Evolutionary conservation across 805 yeast genomes (phyloP).

Genomic region (Candida loeiensis): DNA sequence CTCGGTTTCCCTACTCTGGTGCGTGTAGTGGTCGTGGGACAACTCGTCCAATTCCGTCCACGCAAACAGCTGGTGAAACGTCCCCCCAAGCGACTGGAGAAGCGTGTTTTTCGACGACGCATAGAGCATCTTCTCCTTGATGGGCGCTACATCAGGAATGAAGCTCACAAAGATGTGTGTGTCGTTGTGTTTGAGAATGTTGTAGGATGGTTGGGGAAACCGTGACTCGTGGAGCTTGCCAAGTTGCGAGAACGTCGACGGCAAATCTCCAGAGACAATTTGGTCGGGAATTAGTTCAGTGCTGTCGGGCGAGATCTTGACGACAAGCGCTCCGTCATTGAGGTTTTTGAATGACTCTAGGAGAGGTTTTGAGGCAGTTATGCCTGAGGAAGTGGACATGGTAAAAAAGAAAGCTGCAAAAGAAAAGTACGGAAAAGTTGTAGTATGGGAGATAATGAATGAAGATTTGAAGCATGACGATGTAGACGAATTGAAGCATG

Average conservation of each 20-base stretch:
- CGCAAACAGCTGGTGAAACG: slow-evolving; percentile 43
- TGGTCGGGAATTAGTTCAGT: slow-evolving; percentile 29
- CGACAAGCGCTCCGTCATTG: slow-evolving; percentile 22
- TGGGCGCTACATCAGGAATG: slow-evolving; percentile 83
- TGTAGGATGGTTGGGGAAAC: slow-evolving; percentile 37
- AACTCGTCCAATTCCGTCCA: slow-evolving; percentile 59
- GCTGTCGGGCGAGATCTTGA: slow-evolving; percentile 31
- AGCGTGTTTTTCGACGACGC: slow-evolving; percentile 85
- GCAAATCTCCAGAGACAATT: slow-evolving; percentile 12
- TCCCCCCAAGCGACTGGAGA: slow-evolving; percentile 68
- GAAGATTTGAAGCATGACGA: too few relatives aligned
- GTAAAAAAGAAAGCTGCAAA: neutral
- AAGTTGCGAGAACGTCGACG: slow-evolving; percentile 19
- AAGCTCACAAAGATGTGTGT: slow-evolving; percentile 64
- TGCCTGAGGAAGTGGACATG: slow-evolving; percentile 46
- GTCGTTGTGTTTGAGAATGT: slow-evolving; percentile 20
- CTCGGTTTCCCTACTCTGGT: slow-evolving; percentile 19
- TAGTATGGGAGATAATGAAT: too few relatives aligned
- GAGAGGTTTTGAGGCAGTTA: slow-evolving; percentile 39
- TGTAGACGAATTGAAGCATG: too few relatives aligned
- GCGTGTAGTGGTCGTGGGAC: slow-evolving; percentile 43
- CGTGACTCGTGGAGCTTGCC: slow-evolving; percentile 18
- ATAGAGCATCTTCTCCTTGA: slow-evolving; percentile 85
- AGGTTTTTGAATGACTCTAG: slow-evolving; percentile 39
- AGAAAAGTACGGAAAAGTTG: neutral